Evolutionary conservation across 2,329 filamentous ascomycete species (phyloP).

Genomic region (Fusarium buharicum): DNA sequence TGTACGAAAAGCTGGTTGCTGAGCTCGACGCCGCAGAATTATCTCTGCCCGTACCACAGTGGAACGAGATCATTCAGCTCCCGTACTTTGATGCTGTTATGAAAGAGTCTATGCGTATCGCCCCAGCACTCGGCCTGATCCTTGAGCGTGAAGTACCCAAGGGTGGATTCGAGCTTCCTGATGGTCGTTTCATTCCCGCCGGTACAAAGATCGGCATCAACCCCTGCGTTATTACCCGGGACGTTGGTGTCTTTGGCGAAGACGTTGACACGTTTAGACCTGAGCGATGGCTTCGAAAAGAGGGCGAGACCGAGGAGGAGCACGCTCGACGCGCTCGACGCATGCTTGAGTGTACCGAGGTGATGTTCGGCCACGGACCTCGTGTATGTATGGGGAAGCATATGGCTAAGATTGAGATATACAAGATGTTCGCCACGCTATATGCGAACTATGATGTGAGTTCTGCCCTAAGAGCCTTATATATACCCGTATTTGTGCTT

Average conservation of each 20-base stretch:
- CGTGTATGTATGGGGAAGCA: constrained; percentile 35
- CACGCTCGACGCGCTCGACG: constrained; percentile 15
- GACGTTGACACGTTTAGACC: constrained; percentile 27
- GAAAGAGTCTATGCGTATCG: constrained; percentile 27
- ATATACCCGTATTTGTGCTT: neutral
- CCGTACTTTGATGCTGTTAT: constrained; percentile 35
- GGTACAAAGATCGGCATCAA: constrained; percentile 31
- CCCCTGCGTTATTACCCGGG: constrained; percentile 29
- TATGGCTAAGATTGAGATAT: constrained; percentile 36
- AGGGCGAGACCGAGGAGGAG: constrained; percentile 8
- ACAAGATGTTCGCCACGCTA: constrained; percentile 33
- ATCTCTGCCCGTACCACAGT: constrained; percentile 25
- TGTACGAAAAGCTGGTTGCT: constrained; percentile 26
- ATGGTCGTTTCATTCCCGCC: constrained; percentile 23
- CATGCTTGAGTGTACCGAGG: constrained; percentile 32
- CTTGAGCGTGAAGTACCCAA: constrained; percentile 31
- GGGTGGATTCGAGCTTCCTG: constrained; percentile 13
- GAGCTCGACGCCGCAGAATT: constrained; percentile 21
- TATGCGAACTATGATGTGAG: constrained; percentile 34
- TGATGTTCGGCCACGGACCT: constrained; percentile 35
- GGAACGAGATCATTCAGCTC: constrained; percentile 29
- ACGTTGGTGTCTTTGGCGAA: constrained; percentile 22
- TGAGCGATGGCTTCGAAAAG: constrained; percentile 22
- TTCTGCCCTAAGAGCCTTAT: neutral
- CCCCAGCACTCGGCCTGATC: constrained; percentile 20